Conservation (phyloP, 768 basidiomycete genomes). For the Boletus huronensis region DNA sequence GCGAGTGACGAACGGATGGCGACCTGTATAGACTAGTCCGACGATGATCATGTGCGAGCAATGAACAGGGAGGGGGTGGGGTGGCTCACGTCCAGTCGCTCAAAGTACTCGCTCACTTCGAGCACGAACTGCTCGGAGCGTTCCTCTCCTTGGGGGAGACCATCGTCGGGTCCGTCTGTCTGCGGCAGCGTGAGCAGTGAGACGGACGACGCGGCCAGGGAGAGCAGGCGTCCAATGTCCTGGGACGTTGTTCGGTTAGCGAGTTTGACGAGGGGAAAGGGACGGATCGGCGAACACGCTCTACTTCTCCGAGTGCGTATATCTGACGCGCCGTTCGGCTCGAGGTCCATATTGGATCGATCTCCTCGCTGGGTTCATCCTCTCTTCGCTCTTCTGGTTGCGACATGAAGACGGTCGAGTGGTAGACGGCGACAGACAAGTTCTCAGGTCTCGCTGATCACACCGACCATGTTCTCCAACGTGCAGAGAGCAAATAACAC, state of each 20-base stretch:
- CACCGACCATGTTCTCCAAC: not conserved
- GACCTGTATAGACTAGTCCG: conserved; percentile 63
- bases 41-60: not conserved
- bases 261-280: not conserved
- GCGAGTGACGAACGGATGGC: conserved; percentile 76
- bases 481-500: conserved; percentile 23
- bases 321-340: conserved; percentile 81
- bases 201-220: conserved; percentile 73
- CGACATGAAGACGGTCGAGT: conserved; percentile 15
- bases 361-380: conserved; percentile 33
- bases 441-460: not conserved
- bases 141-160: conserved; percentile 75
- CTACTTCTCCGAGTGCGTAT: conserved; percentile 74
- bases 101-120: conserved; percentile 83
- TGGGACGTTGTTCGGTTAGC: conserved; percentile 25
- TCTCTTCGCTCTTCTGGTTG: conserved; percentile 17
- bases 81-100: conserved; percentile 66
- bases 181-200: conserved; percentile 80
- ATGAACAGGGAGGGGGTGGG: not conserved
- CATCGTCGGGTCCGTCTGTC: conserved; percentile 65
- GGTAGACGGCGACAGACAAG: not conserved
- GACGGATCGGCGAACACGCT: conserved; percentile 50
- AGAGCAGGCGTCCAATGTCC: conserved; percentile 76
- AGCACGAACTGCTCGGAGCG: conserved; percentile 82
- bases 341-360: conserved; percentile 79